Percentiles rank a stretch among this genome's conserved stretches.
Evolutionary conservation across 352 stramenopile genomes (phyloP).

Genomic region (Globisporangium polare): DNA sequence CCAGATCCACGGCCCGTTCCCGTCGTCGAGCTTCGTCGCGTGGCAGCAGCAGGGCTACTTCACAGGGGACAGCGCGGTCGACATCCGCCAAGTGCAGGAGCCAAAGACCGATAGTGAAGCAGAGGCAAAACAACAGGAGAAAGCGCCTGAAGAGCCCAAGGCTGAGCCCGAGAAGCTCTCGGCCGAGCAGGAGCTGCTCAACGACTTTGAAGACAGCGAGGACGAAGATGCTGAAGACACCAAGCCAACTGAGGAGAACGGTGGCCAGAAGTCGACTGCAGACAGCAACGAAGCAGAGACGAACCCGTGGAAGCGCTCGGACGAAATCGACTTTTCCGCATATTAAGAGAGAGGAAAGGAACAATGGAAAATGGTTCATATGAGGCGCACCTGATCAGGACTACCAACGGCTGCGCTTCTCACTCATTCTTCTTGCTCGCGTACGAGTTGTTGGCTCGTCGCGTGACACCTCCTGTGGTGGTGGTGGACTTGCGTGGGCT

Average conservation of each 20-base stretch:
- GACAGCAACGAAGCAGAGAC: constrained; percentile 21
- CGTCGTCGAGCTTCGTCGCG: constrained; percentile 64
- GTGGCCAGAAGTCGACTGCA: constrained; percentile 10
- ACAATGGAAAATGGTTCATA: neutral
- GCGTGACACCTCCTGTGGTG: constrained; percentile 11
- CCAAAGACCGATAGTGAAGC: neutral
- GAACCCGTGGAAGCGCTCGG: constrained; percentile 53
- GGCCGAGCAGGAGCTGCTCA: constrained; percentile 73
- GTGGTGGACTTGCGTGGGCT: constrained; percentile 13
- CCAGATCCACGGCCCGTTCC: constrained; percentile 70
- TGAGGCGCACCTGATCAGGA: neutral
- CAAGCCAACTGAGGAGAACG: constrained; percentile 6
- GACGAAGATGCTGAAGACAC: constrained; percentile 29
- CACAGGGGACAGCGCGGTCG: constrained; percentile 59
- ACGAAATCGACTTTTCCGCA: constrained; percentile 68
- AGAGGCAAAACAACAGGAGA: constrained; percentile 6
- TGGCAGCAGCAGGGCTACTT: constrained; percentile 85
- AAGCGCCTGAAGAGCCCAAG: constrained; percentile 18
- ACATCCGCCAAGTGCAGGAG: constrained; percentile 51
- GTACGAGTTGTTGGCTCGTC: constrained; percentile 21
- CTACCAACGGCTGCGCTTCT: neutral
- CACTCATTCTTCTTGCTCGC: constrained; percentile 64
- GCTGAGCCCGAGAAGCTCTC: constrained; percentile 36
- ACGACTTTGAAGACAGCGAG: constrained; percentile 85
- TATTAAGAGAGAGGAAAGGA: constrained; percentile 28